Base-by-base conservation (phyloP, 192 early-diverging fungal species). In the Coemansia sp. region DNA sequence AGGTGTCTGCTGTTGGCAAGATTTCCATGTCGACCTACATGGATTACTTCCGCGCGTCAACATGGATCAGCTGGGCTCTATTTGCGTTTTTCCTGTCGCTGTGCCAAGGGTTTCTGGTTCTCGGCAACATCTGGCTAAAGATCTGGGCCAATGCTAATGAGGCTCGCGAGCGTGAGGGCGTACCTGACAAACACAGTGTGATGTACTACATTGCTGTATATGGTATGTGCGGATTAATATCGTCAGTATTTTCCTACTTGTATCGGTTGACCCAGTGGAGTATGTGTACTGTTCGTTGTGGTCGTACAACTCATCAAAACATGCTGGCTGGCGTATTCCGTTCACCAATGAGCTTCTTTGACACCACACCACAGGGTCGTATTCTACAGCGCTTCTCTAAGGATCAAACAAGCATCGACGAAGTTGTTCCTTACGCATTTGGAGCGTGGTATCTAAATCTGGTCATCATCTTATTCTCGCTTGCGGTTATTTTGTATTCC, bases 341-440 rank as follows among this genome's bases (percentile, higher is more conserved):
- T 61, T 77, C 87, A 2, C 88, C 87, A 9, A 87, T 87, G 84
- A 66, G 72, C 31, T 89, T 86, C 66, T 89, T 89, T 67, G 88
- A 89, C 50, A 80, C 86, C 5, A 94, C 94, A 0, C 94, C 94
- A 17, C 75, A 92, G 0, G 93, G 95, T 7, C 87, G 95, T 53
- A 90, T 95, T 73, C 72, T 95, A 39, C 94, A 97, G 72, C 89
- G 95, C 14, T 95, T 97, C 72, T 90, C 91, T 38, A 94, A 93
- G 66, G 95, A 97, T 67, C 87, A 92, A 61, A 86, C 89, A 66
- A 89, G 87, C 11, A 77, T 93, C 2, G 95, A 97, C 64, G 92
- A 94, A 66, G 72, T 82, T 15, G 73, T 93, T 9, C 89, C 89
- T 11, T 70, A 82, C 25, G 76, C 77, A n/a, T 85, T 90, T 42